Evolutionary conservation across 164 flowering plant species (phyloP), one percentile per base, ranked within the genome.

Genomic region (Litsea cubeba): DNA sequence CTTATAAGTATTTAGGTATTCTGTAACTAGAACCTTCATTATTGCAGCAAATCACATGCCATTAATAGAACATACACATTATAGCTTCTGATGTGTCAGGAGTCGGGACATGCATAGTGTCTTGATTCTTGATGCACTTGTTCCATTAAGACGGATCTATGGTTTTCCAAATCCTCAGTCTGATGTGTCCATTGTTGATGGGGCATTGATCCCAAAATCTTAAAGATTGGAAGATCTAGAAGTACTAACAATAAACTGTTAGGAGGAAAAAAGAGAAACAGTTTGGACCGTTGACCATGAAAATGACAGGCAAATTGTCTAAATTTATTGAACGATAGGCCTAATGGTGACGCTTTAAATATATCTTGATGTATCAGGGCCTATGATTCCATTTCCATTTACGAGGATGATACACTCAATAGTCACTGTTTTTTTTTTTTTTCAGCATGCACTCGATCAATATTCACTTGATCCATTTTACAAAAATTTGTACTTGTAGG

Each of bases 401-500:
- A 54, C 60, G 3, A 54, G 60, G n/a, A 54, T 18, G n/a, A 12
- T 25, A 24, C 23, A 10, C 66, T 63, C 66, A 66, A 66, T 3
- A 17, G 46, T 6, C 17, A 25, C 49, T 14, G 5, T 30, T 5
- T 3, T 15, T 26, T 26, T 40, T 30, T 6, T 12, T 65, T 65
- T 2, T 22, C 26, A 5, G 10, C 8, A 40, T 40, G 8, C 69
- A 30, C 18, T 26, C 18, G 30, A 28, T 26, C 46, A 7, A 40
- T 40, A 35, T 35, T 35, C 46, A 35, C 46, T 35, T 1, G 5
- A 5, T 3, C 20, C 7, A 28, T 65, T 15, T 35, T 30, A 20
- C 40, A 2, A 22, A 67, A 5, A 23, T 51, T 69, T 67, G n/a
- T 22, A 65, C 70, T 78, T 86, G 83, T 94, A 95, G 99, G 65